Evolutionary conservation across 768 basidiomycete species (phyloP).

Genomic region (Russula earlei): DNA sequence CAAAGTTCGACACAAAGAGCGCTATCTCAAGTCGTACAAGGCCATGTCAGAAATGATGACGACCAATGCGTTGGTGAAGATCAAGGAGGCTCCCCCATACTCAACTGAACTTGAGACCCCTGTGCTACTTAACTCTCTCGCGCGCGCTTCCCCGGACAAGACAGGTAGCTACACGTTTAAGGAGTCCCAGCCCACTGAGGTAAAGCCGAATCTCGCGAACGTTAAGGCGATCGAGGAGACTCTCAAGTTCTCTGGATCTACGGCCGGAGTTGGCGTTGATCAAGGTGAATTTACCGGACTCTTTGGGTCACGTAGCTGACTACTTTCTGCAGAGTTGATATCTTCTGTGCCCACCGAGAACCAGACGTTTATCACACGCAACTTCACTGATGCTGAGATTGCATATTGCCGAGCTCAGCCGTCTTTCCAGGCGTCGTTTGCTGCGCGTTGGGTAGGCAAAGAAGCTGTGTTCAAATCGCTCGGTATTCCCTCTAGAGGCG

Average conservation of each 20-base stretch:
- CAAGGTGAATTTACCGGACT: conserved; percentile 48
- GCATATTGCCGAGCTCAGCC: conserved; percentile 83
- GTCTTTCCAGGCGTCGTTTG: conserved; percentile 81
- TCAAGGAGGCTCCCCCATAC: conserved; percentile 93
- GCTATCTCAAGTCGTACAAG: conserved; percentile 69
- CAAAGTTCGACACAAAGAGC: conserved; percentile 52
- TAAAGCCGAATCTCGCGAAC: conserved; percentile 53
- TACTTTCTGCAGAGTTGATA: conserved; percentile 59
- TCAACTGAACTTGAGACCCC: conserved; percentile 72
- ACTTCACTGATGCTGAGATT: conserved; percentile 87
- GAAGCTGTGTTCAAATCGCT: conserved; percentile 97
- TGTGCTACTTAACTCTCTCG: conserved; percentile 87
- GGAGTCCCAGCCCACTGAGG: conserved; percentile 44
- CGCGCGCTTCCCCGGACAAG: conserved; percentile 70
- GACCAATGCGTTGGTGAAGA: conserved; percentile 82
- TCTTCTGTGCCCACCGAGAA: conserved; percentile 86
- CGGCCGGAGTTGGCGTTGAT: conserved; percentile 79
- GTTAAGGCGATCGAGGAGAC: conserved; percentile 52
- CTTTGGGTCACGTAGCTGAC: conserved; percentile 3
- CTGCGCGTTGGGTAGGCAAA: conserved; percentile 95
- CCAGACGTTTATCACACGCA: conserved; percentile 76
- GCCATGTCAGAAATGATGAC: conserved; percentile 96
- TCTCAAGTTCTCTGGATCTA: conserved; percentile 36
- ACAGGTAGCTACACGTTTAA: conserved; percentile 80
- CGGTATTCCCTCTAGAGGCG: conserved; percentile 82